phyloP scores from a whole-genome alignment of 176 grass and related monocot species.

The Calamus simplicifolius region DNA sequence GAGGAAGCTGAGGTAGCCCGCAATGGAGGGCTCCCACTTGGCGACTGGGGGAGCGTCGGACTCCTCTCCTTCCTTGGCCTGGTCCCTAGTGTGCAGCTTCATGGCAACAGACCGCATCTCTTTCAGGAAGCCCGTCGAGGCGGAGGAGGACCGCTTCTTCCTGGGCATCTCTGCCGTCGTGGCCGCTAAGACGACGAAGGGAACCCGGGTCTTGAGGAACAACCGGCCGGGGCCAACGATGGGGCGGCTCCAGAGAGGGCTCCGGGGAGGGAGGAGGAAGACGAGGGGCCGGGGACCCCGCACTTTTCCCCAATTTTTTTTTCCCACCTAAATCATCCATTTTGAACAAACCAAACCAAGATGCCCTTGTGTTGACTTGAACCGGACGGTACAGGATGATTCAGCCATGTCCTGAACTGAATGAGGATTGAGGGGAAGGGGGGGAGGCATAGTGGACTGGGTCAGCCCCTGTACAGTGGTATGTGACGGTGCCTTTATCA shows the following conservation, averaged over 20 bases:
- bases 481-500: too few species aligned
- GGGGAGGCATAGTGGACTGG: too few species aligned
- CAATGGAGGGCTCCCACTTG: slow-evolving; percentile 65
- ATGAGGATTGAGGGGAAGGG: too few species aligned
- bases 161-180: slow-evolving; percentile 44
- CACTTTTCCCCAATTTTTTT: too few species aligned
- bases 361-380: too few species aligned
- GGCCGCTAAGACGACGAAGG: slow-evolving; percentile 1
- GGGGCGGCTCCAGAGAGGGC: too few species aligned
- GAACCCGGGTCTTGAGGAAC: background rate
- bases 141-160: slow-evolving; percentile 23
- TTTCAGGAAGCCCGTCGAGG: slow-evolving; percentile 61
- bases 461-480: too few species aligned
- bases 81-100: slow-evolving; percentile 86
- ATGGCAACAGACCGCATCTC: slow-evolving; percentile 91
- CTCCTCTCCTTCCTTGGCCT: slow-evolving; percentile 73
- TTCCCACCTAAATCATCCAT: too few species aligned
- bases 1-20: slow-evolving; percentile 78
- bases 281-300: background rate
- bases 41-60: slow-evolving; percentile 50
- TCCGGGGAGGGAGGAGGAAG: background rate
- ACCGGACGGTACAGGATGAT: too few species aligned
- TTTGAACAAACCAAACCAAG: too few species aligned
- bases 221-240: background rate
- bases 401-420: too few species aligned